Evolutionary conservation across 1,139 yeast genomes (phyloP).

Genomic region (Protomyces gravidus): DNA sequence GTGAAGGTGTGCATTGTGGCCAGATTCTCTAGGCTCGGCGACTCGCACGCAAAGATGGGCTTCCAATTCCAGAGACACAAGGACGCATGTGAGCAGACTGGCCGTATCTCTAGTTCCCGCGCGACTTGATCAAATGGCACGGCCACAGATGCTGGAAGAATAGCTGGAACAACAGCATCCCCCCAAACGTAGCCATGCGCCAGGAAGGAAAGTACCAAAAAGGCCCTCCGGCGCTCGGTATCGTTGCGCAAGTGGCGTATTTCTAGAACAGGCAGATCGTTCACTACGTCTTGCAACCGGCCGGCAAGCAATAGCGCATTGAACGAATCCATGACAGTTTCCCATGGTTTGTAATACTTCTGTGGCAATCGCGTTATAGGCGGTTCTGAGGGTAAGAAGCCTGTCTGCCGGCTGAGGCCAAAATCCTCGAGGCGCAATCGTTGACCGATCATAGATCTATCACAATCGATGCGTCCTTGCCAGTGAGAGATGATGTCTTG

Average conservation of each 20-base stretch:
- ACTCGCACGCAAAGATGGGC: constrained; percentile 50
- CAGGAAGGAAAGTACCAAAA: constrained; percentile 68
- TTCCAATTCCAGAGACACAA: constrained; percentile 73
- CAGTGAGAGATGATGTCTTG: too few relatives aligned
- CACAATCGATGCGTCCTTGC: too few relatives aligned
- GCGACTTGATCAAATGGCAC: constrained; percentile 54
- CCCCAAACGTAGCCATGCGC: constrained; percentile 90
- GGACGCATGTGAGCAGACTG: constrained; percentile 82
- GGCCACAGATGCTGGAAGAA: constrained; percentile 63
- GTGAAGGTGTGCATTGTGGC: constrained; percentile 82
- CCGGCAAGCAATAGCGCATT: constrained; percentile 70
- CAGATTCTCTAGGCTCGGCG: constrained; percentile 56
- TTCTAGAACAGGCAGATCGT: constrained; percentile 39
- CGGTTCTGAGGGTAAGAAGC: constrained; percentile 67
- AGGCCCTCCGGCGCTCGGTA: constrained; percentile 69
- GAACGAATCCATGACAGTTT: constrained; percentile 56
- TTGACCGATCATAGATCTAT: too few relatives aligned
- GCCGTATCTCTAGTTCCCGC: constrained; percentile 66
- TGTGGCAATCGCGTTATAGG: constrained; percentile 63
- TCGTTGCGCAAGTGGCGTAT: constrained; percentile 36
- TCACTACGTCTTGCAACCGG: constrained; percentile 57
- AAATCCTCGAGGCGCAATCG: constrained; percentile 63
- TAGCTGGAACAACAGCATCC: constrained; percentile 55
- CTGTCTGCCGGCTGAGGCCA: constrained; percentile 64
- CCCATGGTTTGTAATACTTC: constrained; percentile 73